Conservation (phyloP, 2,329 filamentous ascomycete species). For the Fusarium incarnatum region DNA sequence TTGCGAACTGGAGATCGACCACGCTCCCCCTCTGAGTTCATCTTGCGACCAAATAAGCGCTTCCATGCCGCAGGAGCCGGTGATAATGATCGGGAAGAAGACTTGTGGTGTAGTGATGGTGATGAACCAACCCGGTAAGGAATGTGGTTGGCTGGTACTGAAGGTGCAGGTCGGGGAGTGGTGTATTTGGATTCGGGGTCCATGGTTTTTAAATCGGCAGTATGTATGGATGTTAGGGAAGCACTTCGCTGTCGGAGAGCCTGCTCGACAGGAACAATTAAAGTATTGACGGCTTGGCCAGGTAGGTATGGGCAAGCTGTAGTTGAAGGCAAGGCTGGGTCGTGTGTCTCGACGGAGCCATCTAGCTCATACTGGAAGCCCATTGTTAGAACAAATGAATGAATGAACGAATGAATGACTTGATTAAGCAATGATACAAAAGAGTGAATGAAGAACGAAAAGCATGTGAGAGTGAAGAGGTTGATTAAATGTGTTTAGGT, state of each 20-base stretch:
- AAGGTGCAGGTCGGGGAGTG: conserved; percentile 71
- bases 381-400: conserved; percentile 42
- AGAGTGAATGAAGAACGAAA: conserved; percentile 20
- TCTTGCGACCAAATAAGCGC: conserved; percentile 62
- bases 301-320: conserved; percentile 86
- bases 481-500: conserved; percentile 31
- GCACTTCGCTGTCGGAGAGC: conserved; percentile 70
- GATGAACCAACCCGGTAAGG: conserved; percentile 48
- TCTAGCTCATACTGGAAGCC: conserved; percentile 81
- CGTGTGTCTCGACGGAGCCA: conserved; percentile 79
- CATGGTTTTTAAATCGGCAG: conserved; percentile 76
- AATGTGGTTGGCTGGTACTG: conserved; percentile 40
- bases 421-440: conserved; percentile 18
- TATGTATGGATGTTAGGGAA: conserved; percentile 71
- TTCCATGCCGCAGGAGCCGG: conserved; percentile 62
- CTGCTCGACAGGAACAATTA: conserved; percentile 81
- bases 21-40: conserved; percentile 50
- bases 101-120: conserved; percentile 51
- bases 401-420: conserved; percentile 20
- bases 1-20: conserved; percentile 49
- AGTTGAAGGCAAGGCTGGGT: conserved; percentile 78
- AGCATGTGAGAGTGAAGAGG: conserved; percentile 28
- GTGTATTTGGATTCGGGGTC: conserved; percentile 81
- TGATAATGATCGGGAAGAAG: conserved; percentile 61
- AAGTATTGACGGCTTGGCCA: conserved; percentile 86